phyloP scores from a whole-genome alignment of 2,329 filamentous ascomycete species.

The Colletotrichum spinosum region DNA sequence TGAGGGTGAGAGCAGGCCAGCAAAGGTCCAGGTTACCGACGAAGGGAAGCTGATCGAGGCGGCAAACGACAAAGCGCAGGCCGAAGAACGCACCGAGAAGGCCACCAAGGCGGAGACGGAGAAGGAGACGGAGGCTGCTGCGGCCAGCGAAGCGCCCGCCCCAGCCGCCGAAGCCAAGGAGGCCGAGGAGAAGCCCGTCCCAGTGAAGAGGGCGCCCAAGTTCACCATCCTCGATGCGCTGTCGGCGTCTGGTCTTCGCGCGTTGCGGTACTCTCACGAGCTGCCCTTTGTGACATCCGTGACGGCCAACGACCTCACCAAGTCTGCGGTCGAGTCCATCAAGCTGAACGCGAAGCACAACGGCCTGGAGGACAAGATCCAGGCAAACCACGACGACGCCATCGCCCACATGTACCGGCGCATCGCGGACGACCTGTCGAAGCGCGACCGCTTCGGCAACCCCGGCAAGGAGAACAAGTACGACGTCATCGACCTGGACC shows the following conservation, averaged over 20 bases:
- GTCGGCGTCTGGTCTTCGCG: constrained; percentile 91
- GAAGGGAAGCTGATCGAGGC: constrained; percentile 38
- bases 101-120: constrained; percentile 5
- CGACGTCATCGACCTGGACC: constrained; percentile 96
- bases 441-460: constrained; percentile 52
- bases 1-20: constrained; percentile 55
- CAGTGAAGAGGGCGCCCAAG: constrained; percentile 39
- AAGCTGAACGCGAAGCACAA: constrained; percentile 89
- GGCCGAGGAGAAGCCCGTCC: constrained; percentile 9
- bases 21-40: constrained; percentile 44
- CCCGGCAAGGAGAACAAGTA: constrained; percentile 68
- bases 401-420: constrained; percentile 90
- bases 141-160: constrained; percentile 25
- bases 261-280: constrained; percentile 91
- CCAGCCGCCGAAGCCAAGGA: constrained; percentile 28
- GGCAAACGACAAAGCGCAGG: constrained; percentile 26
- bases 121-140: constrained; percentile 25
- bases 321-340: constrained; percentile 82
- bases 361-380: constrained; percentile 76
- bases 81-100: neutral
- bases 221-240: constrained; percentile 95
- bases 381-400: constrained; percentile 83
- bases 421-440: constrained; percentile 65
- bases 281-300: constrained; percentile 85
- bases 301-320: constrained; percentile 90